Conservation (phyloP, 257 asterid species). For the Echium plantagineum region DNA sequence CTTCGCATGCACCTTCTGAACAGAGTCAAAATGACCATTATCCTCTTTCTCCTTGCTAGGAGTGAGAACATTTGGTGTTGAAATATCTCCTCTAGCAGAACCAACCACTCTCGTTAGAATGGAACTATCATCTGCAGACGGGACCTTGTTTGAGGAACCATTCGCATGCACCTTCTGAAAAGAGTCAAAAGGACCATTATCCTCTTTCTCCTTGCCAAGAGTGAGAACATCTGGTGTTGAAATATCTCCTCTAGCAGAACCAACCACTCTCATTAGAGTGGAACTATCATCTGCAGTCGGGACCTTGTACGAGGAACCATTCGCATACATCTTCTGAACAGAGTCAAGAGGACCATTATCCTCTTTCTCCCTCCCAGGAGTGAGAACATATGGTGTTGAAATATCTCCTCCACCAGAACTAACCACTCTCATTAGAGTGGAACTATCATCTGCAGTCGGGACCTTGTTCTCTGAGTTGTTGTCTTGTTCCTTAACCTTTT, state of each 20-base stretch:
- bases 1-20: background rate
- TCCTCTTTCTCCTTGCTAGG: too few species aligned
- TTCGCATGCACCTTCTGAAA: too few species aligned
- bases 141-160: too few species aligned
- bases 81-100: too few species aligned
- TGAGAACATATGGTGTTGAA: conserved; percentile 10
- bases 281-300: conserved; percentile 21
- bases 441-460: conserved; percentile 21
- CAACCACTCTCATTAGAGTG: conserved; percentile 15
- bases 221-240: conserved; percentile 11
- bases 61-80: too few species aligned
- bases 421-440: conserved; percentile 12
- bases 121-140: too few species aligned
- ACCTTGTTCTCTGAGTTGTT: conserved; percentile 17
- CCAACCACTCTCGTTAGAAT: too few species aligned
- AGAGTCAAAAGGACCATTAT: background rate
- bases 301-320: conserved; percentile 8
- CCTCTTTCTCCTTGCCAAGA: conserved; percentile 21
- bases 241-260: conserved; percentile 15
- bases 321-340: too few species aligned
- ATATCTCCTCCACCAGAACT: conserved; percentile 18
- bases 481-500: conserved; percentile 29
- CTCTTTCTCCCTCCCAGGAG: conserved; percentile 22
- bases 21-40: too few species aligned
- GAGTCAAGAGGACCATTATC: background rate